Evolutionary conservation across 805 yeast genomes (phyloP), one percentile per base, ranked within the genome.

Genomic region (Hanseniaspora pseudoguilliermondii): DNA sequence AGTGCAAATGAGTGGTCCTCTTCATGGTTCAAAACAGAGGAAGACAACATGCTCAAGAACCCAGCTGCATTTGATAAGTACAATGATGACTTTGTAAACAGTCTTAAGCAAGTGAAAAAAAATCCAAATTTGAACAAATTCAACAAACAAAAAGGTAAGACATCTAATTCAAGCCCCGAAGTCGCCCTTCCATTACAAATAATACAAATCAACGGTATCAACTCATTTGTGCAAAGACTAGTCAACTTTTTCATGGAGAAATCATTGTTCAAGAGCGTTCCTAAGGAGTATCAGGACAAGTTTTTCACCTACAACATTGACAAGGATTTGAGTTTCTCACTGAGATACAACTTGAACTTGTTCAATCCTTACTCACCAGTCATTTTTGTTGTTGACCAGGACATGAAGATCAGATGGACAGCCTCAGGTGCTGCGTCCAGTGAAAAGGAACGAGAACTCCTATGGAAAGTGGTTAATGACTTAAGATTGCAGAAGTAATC

Each of bases 371-470:
- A 84, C 62, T 80, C 95, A 2, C 97, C 97, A 0, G 89, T 86
- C 64, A 72, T 89, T 11, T 84, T 88, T 60, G 71, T 91, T 5
- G 76, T 93, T 38, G 98, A 93, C 64, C 73, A 73, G 16, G 72
- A 80, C 15, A 83, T 84, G 52, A 82, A 78, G 62, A 83, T 93
- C 54, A 74, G 97, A 62, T 91, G 97, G 97, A 89, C 88, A 25
- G 86, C 88, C 4, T 80, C 95, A 61, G 98, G 97, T 2, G 78
- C 76, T 41, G 84, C 95, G 1, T 74, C 75, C 16, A 80, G 76
- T n/a, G 76, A 76, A 36, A 20, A 47, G 9, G 98, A 93, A 61
- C 70, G 72, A 49, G 72, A 72, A 18, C 70, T 79, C 16, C 67
- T 86, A 56, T 83, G 89, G 86, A 80, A 78, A 61, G 76, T 83